Base-by-base conservation (phyloP, 805 yeast species). In the Nakazawaea wyomingensis region DNA sequence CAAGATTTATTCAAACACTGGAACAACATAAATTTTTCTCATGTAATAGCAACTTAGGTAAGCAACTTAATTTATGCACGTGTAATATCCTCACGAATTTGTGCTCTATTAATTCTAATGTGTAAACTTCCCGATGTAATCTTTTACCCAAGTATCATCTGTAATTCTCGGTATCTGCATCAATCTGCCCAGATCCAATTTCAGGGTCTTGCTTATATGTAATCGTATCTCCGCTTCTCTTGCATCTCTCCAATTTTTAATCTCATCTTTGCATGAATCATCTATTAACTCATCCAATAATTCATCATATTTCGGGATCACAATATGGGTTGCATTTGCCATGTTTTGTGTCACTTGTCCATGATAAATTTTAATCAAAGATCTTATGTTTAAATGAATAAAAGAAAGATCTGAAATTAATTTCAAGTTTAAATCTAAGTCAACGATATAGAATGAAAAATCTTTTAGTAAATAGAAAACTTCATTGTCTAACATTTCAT, bases 311-410 rank as follows among this genome's bases (percentile, higher is more conserved):
- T 44, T 34, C 9, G 60, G 56, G 13, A 66, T 64, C 13, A 80
- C 60, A 5, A 78, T 62, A 17, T 70, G 53, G 28, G 71, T 63
- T 34, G 71, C 61, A 4, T 58, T 56, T 3, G 41, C 45, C 1
- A 69, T 18, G 1, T 49, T 44, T 3, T 51, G 47, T 0, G 66
- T 53, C 4, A 65, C 35, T 2, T 56, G 60, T 1, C 79, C 85
- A 19, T 77, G 81, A 38, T 74, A 68, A 18, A 58, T 52, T 26
- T 64, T 61, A 13, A 74, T 61, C 60, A 56, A 5, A 44, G 29
- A 24, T 41, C 30, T 13, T 59, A 20, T 17, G 52, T 48, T 10
- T 48, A 45, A 13, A 48, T 33, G 21, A 48, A 34, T 16, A 37
- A n/a, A 39, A 49, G 5, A 8, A 34, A 24, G 10, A 9, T 24